These are phyloP conservation scores for Phytophthora podocarpi DNA, from an alignment of 352 stramenopile genomes.

Conservation along the genomic window DNA sequence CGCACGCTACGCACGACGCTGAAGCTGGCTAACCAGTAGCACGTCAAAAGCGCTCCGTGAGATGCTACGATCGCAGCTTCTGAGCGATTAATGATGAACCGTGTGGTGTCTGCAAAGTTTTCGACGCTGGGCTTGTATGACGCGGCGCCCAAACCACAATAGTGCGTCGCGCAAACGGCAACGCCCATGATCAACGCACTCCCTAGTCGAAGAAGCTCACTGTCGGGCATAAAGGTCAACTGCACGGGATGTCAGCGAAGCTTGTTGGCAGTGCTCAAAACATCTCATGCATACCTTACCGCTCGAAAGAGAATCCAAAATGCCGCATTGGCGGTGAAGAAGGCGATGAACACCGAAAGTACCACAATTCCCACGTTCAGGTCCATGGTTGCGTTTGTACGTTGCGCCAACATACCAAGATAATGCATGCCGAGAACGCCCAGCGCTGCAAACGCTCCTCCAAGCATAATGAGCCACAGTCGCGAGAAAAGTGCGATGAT, in stretches of 20 bases:
- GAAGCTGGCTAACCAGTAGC: constrained; percentile 60
- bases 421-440: constrained; percentile 76
- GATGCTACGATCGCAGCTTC: constrained; percentile 40
- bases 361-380: constrained; percentile 46
- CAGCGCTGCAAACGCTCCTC: constrained; percentile 53
- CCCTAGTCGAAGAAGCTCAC: constrained; percentile 48
- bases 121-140: constrained; percentile 38
- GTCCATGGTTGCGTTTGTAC: constrained; percentile 41
- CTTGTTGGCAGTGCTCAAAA: background rate
- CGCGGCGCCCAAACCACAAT: constrained; percentile 51
- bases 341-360: constrained; percentile 57
- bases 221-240: constrained; percentile 63
- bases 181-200: constrained; percentile 67
- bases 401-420: constrained; percentile 67
- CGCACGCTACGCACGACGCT: constrained; percentile 32
- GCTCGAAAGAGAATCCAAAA: constrained; percentile 76
- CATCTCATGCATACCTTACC: constrained; percentile 21
- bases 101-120: constrained; percentile 36
- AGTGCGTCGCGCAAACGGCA: constrained; percentile 65
- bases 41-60: constrained; percentile 49
- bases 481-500: constrained; percentile 65
- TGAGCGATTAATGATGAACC: constrained; percentile 41
- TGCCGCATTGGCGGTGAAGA: constrained; percentile 55
- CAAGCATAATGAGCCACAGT: constrained; percentile 56
- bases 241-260: constrained; percentile 19